Base-by-base conservation (phyloP, 2,329 filamentous ascomycete species). In the Xylaria sp. region DNA sequence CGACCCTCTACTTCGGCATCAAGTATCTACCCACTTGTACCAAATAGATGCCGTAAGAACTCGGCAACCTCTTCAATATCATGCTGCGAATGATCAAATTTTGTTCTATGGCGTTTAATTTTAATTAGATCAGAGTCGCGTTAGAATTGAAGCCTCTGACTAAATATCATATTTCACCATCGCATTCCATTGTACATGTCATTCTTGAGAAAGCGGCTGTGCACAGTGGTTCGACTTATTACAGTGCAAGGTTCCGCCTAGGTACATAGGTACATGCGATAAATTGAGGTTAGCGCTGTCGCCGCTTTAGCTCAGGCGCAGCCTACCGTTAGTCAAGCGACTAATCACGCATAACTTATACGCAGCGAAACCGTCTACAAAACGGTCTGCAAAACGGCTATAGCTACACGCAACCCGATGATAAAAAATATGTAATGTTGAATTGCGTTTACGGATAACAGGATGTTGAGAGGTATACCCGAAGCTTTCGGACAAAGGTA, bases 151-250 rank as follows among this genome's bases (percentile, higher is more conserved):
- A 48, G 19, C 5, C 19, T 21, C 17, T 30, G 4, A 24, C n/a
- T 3, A n/a, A 12, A 17, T 30, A 12, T 42, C 34, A 11, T 30
- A 27, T 24, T 51, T 21, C 34, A 19, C 32, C n/a, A 45, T 19
- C 8, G n/a, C 53, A 59, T 67, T 56, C 59, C 27, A 9, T 21
- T 24, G n/a, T 17, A 42, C 9, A 17, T 27, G 42, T n/a, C 64
- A 66, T 66, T 66, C 58, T 59, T 48, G 27, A 63, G 19, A 58
- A 53, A 39, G 48, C 36, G 54, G 45, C 58, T 63, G 30, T 67
- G 59, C 36, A 50, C 11, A 17, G 30, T 51, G 21, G 17, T 42
- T 17, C 39, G 39, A 42, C 39, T 42, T 42, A 42, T 14, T 11
- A 17, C 12, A 42, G 14, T 12, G 11, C 34, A 36, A 36, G 11